These are phyloP conservation scores for Aspergillus heteromorphus DNA, from an alignment of 495 filamentous ascomycete genomes.

Conservation along the genomic window DNA sequence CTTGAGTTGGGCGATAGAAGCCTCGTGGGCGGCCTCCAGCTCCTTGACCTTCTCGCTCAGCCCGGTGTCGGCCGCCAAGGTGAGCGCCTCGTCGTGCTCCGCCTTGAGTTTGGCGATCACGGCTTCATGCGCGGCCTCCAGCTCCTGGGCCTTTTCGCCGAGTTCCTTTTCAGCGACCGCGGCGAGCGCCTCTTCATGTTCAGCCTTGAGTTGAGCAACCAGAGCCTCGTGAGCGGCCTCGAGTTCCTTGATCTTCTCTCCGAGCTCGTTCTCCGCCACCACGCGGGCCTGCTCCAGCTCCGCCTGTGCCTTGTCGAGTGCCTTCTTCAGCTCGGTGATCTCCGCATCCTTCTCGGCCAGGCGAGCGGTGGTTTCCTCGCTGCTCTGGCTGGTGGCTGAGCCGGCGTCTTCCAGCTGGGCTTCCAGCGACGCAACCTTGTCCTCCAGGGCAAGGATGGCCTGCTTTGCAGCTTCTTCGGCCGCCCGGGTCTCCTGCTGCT, in stretches of 20 bases:
- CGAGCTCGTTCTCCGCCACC: constrained; percentile 24
- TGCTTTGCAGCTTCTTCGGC: constrained; percentile 38
- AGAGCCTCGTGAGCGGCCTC: constrained; percentile 32
- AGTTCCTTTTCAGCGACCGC: constrained; percentile 13
- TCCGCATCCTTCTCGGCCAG: constrained; percentile 38
- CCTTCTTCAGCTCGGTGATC: constrained; percentile 32
- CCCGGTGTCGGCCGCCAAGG: background rate
- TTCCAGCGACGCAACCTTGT: constrained; percentile 36
- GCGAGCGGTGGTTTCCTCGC: constrained; percentile 21
- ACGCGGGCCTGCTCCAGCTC: constrained; percentile 34
- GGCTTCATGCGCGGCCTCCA: constrained; percentile 33
- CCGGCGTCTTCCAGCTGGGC: constrained; percentile 33
- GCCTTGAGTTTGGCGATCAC: constrained; percentile 29
- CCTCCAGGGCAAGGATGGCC: constrained; percentile 26
- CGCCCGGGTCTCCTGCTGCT: constrained; percentile 36
- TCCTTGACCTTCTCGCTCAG: background rate
- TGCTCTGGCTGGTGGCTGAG: constrained; percentile 23
- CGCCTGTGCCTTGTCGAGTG: constrained; percentile 28
- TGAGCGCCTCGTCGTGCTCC: constrained; percentile 32
- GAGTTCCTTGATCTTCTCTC: constrained; percentile 35
- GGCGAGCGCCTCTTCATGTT: constrained; percentile 34
- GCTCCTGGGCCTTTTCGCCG: constrained; percentile 18
- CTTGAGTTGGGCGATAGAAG: background rate
- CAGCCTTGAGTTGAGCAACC: constrained; percentile 28
- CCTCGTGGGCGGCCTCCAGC: background rate